phyloP scores from a whole-genome alignment of 306 rosid species.

The Myrica gale region DNA sequence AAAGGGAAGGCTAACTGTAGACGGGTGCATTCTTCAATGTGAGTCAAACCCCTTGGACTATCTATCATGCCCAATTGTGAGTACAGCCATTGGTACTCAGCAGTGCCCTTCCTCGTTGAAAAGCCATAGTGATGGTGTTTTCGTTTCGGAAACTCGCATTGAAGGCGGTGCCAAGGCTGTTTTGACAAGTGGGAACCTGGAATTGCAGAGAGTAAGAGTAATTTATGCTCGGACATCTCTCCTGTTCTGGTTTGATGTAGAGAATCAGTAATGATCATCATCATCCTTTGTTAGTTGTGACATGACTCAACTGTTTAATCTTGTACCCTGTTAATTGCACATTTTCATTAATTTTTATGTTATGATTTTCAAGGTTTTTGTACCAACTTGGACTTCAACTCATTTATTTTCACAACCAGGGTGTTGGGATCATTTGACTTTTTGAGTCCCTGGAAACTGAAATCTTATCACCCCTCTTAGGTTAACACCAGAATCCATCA shows the following conservation, averaged over 20 bases:
- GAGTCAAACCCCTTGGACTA: slow-evolving; percentile 79
- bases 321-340: slow-evolving; percentile 19
- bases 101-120: slow-evolving; percentile 45
- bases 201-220: slow-evolving; percentile 86
- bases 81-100: slow-evolving; percentile 52
- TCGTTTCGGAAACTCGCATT: slow-evolving; percentile 87
- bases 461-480: neutral
- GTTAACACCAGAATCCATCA: neutral
- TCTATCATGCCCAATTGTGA: slow-evolving; percentile 85
- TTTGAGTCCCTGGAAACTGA: neutral
- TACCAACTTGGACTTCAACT: neutral
- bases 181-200: slow-evolving; percentile 68
- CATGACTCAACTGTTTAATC: slow-evolving; percentile 22
- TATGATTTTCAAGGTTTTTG: slow-evolving; percentile 14
- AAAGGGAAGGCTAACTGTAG: slow-evolving; percentile 78
- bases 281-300: slow-evolving; percentile 21
- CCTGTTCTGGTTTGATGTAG: slow-evolving; percentile 94
- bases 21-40: slow-evolving; percentile 86
- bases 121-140: slow-evolving; percentile 55
- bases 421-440: neutral
- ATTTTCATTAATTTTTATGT: neutral
- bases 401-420: neutral
- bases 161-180: slow-evolving; percentile 97
- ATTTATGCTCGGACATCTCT: slow-evolving; percentile 74
- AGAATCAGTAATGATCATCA: slow-evolving; percentile 40